phyloP scores from a whole-genome alignment of 2,329 filamentous ascomycete genomes.

The Claviceps citrina region DNA sequence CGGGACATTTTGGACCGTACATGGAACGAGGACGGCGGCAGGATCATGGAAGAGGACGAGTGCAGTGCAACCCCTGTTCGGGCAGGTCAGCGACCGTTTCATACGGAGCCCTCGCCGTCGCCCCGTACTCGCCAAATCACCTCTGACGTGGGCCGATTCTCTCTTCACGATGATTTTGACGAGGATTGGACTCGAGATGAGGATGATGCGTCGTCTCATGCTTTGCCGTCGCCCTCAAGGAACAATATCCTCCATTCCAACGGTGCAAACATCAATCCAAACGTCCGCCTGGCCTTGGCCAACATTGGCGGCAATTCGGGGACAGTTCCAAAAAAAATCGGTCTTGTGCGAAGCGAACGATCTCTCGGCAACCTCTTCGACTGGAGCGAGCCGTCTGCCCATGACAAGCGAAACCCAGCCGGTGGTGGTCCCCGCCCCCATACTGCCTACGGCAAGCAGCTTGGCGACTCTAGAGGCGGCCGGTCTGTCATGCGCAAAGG shows the following conservation, averaged over 20 bases:
- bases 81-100: constrained; percentile 18
- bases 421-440: constrained; percentile 49
- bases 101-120: constrained; percentile 2
- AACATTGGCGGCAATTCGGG: constrained; percentile 34
- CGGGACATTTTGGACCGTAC: constrained; percentile 41
- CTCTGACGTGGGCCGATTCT: constrained; percentile 33
- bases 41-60: constrained; percentile 50
- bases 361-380: constrained; percentile 60
- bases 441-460: constrained; percentile 64
- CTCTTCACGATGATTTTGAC: constrained; percentile 46
- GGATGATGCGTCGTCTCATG: constrained; percentile 35
- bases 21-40: constrained; percentile 39
- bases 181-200: constrained; percentile 46
- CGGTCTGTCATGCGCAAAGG: constrained; percentile 50
- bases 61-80: constrained; percentile 35
- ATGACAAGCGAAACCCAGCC: constrained; percentile 45
- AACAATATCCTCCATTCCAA: constrained; percentile 36
- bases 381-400: constrained; percentile 52
- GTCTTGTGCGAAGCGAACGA: constrained; percentile 24
- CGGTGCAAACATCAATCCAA: constrained; percentile 32
- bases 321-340: constrained; percentile 7
- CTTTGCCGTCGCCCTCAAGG: constrained; percentile 40
- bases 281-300: constrained; percentile 37
- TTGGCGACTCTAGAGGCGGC: constrained; percentile 54
- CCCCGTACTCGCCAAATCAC: constrained; percentile 5